A percentile compares a stretch with the other conserved stretches of the same genome.
Conservation (phyloP, 2,329 filamentous ascomycete genomes). For the Talaromyces sp. region DNA sequence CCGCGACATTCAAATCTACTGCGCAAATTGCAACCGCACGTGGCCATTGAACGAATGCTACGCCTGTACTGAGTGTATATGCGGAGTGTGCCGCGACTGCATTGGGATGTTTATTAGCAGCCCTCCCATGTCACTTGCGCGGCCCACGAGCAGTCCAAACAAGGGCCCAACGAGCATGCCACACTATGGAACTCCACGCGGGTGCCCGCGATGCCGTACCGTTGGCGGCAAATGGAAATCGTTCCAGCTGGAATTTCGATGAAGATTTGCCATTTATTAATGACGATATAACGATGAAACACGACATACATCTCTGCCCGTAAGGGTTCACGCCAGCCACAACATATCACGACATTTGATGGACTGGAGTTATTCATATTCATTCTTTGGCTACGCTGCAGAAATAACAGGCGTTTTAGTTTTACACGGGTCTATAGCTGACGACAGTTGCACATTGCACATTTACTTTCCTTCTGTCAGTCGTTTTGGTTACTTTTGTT, state of each 20-base stretch:
- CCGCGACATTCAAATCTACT: conserved; percentile 75
- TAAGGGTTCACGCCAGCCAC: not conserved
- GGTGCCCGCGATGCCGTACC: conserved; percentile 42
- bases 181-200: conserved; percentile 31
- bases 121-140: conserved; percentile 34
- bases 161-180: conserved; percentile 28
- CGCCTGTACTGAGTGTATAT: conserved; percentile 94
- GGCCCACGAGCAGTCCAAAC: conserved; percentile 27
- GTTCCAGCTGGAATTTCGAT: conserved; percentile 41
- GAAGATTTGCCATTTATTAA: not conserved
- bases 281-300: not conserved
- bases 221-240: conserved; percentile 45
- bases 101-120: conserved; percentile 51
- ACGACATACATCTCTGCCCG: not conserved
- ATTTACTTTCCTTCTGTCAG: not conserved
- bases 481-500: not conserved
- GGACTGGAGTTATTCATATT: not conserved
- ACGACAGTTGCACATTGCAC: not conserved
- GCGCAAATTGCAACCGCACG: conserved; percentile 75
- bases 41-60: conserved; percentile 78
- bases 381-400: not conserved
- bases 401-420: not conserved
- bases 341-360: not conserved
- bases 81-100: conserved; percentile 82
- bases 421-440: not conserved